These are phyloP conservation scores for Boletales sp. DNA, from an alignment of 768 basidiomycete species.

Conservation along the genomic window DNA sequence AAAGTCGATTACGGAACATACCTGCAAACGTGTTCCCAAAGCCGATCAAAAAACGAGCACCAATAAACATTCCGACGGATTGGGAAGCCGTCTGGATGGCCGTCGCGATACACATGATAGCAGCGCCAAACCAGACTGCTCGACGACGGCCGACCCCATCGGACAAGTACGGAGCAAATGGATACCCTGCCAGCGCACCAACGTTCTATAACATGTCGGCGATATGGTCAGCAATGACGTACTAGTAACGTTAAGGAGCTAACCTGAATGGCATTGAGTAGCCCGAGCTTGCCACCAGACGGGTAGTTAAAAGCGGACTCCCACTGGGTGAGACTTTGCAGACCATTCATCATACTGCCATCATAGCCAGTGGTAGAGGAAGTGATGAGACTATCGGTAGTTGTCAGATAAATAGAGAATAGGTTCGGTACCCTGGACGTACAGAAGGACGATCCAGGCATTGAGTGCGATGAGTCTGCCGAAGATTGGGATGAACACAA, in stretches of 20 bases:
- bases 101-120: slow-evolving; percentile 64
- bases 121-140: slow-evolving; percentile 64
- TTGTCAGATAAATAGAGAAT: background rate
- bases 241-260: background rate
- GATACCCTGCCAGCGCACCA: slow-evolving; percentile 65
- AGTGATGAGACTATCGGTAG: slow-evolving; percentile 53
- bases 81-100: no score
- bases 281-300: slow-evolving; percentile 52
- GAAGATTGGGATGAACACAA: background rate
- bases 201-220: slow-evolving; percentile 50
- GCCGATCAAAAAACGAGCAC: slow-evolving; percentile 74
- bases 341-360: slow-evolving; percentile 76
- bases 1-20: slow-evolving; percentile 19
- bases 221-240: background rate
- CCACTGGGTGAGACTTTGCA: slow-evolving; percentile 73
- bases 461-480: slow-evolving; percentile 62
- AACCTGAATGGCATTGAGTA: slow-evolving; percentile 74
- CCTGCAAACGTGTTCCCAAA: slow-evolving; percentile 73
- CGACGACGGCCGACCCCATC: slow-evolving; percentile 70
- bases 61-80: slow-evolving; percentile 81
- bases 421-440: slow-evolving; percentile 15
- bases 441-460: slow-evolving; percentile 69
- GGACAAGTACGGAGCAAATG: slow-evolving; percentile 67
- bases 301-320: slow-evolving; percentile 55
- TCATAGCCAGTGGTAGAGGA: slow-evolving; percentile 76